Base-by-base conservation (phyloP, 2,329 filamentous ascomycete genomes). In the Fusarium subglutinans region DNA sequence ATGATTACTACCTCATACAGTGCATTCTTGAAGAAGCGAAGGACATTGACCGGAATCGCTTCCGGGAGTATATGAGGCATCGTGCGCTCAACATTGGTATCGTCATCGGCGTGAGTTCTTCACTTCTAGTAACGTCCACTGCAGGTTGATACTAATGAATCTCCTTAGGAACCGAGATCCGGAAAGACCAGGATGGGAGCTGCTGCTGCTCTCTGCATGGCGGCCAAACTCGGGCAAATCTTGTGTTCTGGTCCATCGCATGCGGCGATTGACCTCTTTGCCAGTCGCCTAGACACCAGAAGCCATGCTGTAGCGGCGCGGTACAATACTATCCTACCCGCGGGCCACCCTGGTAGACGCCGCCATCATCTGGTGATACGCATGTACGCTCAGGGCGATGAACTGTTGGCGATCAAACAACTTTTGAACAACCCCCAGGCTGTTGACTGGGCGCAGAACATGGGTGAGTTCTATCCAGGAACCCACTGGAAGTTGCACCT, bases 151-250 rank as follows among this genome's bases (percentile, higher is more conserved):
- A 9, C 11, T 51, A 3, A 51, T 33, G 7, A n/a, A 13, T 24
- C 15, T 24, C 5, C 13, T 20, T 2, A 76, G 74, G 57, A 55
- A 1, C 55, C 73, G n/a, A 63, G 76, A 2, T 78, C 70, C 20
- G 75, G 70, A 4, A 78, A 72, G 41, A 77, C 75, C 0, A 74
- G 64, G 0, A 33, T 54, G 0, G 35, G 70, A 2, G 60, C 71
- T 22, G 61, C 63, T 0, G 62, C 38, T 4, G 48, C 70, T 0
- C 28, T 78, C 0, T 62, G 61, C 1, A 73, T 78, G 67, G 7
- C 50, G 5, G 56, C 18, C 9, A 59, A 18, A 1, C 37, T 77
- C 3, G 72, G 70, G 6, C 28, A 37, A 5, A 59, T 75, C 3
- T 18, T 69, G 26, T 69, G 65, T n/a, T 65, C 63, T 4, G 72